phyloP scores from a whole-genome alignment of 805 yeast species.

The Candida multigemmis region DNA sequence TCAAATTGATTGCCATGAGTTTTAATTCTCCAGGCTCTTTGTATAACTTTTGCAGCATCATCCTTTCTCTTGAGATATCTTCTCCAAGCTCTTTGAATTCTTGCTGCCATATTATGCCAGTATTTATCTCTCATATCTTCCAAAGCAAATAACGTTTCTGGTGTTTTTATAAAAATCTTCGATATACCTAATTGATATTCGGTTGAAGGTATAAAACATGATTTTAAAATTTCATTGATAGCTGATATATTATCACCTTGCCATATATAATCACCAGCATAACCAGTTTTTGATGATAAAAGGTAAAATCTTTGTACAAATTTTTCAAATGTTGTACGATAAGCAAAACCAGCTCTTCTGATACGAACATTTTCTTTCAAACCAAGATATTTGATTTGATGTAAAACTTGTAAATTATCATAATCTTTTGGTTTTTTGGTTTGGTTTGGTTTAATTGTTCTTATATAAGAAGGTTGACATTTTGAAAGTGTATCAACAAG shows the following conservation, averaged over 20 bases:
- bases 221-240: constrained; percentile 38
- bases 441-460: constrained; percentile 97
- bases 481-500: constrained; percentile 82
- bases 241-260: constrained; percentile 46
- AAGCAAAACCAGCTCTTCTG: constrained; percentile 98
- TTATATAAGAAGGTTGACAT: constrained; percentile 91
- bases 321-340: constrained; percentile 92
- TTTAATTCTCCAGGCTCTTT: constrained; percentile 73
- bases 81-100: constrained; percentile 97
- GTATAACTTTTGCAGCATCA: constrained; percentile 78
- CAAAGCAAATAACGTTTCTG: constrained; percentile 90
- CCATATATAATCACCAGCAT: constrained; percentile 72
- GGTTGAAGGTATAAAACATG: constrained; percentile 58
- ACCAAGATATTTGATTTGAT: constrained; percentile 93
- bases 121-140: constrained; percentile 95
- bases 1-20: constrained; percentile 76
- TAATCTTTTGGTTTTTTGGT: constrained; percentile 85
- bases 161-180: constrained; percentile 91
- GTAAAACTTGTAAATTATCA: constrained; percentile 82
- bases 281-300: constrained; percentile 81
- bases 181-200: constrained; percentile 91
- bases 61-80: constrained; percentile 69
- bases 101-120: constrained; percentile 97
- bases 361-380: constrained; percentile 94
- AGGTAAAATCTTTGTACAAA: constrained; percentile 91